These are phyloP conservation scores for Eimeria acervulina DNA, from an alignment of 169 alveolate species.

Conservation along the genomic window DNA sequence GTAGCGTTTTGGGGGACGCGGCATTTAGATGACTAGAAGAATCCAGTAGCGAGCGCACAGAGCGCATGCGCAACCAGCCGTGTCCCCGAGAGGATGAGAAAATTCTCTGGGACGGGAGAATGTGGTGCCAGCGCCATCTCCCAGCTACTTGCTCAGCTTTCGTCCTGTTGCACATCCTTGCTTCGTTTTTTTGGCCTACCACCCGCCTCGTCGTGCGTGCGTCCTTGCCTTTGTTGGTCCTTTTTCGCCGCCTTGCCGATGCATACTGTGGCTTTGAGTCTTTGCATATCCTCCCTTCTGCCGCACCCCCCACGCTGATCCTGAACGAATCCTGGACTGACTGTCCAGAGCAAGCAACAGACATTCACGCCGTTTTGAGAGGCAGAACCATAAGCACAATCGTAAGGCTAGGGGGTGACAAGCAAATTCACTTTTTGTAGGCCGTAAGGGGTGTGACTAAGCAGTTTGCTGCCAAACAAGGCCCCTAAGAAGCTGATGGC, in stretches of 20 bases:
- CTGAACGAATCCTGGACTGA: no score
- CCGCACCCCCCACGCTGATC: no score
- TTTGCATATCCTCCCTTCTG: no score
- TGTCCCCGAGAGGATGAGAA: background rate
- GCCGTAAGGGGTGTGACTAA: background rate
- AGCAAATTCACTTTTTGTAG: background rate
- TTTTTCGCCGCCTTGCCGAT: background rate
- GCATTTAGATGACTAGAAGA: background rate
- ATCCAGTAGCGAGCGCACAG: background rate
- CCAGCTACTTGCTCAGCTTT: background rate
- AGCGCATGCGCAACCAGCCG: background rate
- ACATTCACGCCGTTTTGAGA: background rate
- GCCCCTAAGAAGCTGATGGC: background rate
- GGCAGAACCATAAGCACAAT: no score
- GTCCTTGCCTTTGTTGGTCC: background rate
- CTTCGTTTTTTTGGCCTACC: background rate
- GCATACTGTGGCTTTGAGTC: no score
- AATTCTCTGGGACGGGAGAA: background rate
- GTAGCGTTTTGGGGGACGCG: background rate
- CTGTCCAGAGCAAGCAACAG: background rate
- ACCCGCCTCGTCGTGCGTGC: background rate
- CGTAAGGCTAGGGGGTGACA: background rate
- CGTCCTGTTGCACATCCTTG: background rate
- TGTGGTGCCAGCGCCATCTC: background rate
- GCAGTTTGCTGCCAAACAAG: background rate